These are phyloP conservation scores for Lactarius psammicola DNA, from an alignment of 768 basidiomycete genomes.

Conservation along the genomic window DNA sequence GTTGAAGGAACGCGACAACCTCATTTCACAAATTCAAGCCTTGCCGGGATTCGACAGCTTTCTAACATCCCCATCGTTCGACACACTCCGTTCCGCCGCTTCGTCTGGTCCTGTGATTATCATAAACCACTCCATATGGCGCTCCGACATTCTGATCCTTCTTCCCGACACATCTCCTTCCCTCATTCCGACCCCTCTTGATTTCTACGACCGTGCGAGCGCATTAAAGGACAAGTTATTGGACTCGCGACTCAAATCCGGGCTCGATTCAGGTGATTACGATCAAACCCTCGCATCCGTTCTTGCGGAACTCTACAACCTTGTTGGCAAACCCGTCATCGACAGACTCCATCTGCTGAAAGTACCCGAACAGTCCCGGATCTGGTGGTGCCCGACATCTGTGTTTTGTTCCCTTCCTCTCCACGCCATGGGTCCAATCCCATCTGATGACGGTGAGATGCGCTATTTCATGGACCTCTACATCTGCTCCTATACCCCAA, in stretches of 20 bases:
- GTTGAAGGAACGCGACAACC: too few species aligned
- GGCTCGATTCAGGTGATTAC: not conserved
- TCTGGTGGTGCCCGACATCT: constrained; percentile 23
- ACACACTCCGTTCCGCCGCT: not conserved
- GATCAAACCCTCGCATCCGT: too few species aligned
- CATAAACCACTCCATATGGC: constrained; percentile 4
- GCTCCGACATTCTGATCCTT: constrained; percentile 17
- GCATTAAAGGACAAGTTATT: not conserved
- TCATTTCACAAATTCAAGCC: too few species aligned
- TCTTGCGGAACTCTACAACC: not conserved
- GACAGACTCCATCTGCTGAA: not conserved
- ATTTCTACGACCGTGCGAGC: not conserved
- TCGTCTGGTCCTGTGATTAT: constrained; percentile 10
- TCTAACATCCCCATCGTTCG: not conserved
- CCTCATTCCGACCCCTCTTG: not conserved
- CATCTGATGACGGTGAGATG: not conserved
- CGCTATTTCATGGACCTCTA: constrained; percentile 9
- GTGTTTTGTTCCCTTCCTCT: constrained; percentile 19
- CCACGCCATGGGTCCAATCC: constrained; percentile 22
- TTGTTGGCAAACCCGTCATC: constrained; percentile 6
- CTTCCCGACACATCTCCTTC: not conserved
- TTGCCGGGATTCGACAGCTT: constrained; percentile 6
- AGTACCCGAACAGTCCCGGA: constrained; percentile 4
- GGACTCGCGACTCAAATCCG: not conserved
- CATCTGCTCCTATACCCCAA: constrained; percentile 3